Percentiles rank a stretch among this genome's conserved stretches.
Evolutionary conservation across 345 rosid genomes (phyloP).

Genomic region (Citrus cavaleriei): DNA sequence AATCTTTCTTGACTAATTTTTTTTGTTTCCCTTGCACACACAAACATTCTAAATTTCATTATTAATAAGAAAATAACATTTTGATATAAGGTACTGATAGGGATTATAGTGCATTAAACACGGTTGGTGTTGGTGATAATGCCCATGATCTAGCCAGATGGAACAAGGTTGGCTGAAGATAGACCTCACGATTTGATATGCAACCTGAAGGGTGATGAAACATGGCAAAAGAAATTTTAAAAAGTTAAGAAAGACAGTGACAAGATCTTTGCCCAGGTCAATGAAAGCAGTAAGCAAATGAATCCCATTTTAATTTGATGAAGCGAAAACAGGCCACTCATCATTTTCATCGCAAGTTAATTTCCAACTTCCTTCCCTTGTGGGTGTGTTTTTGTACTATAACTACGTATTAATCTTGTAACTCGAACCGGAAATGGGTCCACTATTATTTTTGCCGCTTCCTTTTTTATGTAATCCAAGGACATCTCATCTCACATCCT

Average conservation of each 20-base stretch:
- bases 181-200: slow-evolving; percentile 25
- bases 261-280: slow-evolving; percentile 15
- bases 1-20: background rate
- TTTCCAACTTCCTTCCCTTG: background rate
- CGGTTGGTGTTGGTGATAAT: background rate
- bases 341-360: slow-evolving; percentile 19
- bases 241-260: slow-evolving; percentile 16
- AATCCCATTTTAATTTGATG: background rate
- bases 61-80: background rate
- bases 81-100: background rate
- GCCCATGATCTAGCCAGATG: background rate
- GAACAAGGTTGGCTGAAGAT: background rate
- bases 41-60: background rate
- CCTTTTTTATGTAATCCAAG: background rate
- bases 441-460: background rate
- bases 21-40: background rate
- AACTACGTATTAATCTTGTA: background rate
- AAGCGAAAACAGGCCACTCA: background rate
- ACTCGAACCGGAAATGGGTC: slow-evolving; percentile 17
- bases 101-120: background rate
- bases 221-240: background rate
- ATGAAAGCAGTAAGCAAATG: background rate
- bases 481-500: background rate
- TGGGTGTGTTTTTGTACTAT: background rate
- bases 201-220: slow-evolving; percentile 14